A percentile compares a stretch with the other conserved stretches of the same genome.
These are phyloP conservation scores for Irpex lacteus DNA, from an alignment of 1,284 basidiomycete species.

Conservation along the genomic window DNA sequence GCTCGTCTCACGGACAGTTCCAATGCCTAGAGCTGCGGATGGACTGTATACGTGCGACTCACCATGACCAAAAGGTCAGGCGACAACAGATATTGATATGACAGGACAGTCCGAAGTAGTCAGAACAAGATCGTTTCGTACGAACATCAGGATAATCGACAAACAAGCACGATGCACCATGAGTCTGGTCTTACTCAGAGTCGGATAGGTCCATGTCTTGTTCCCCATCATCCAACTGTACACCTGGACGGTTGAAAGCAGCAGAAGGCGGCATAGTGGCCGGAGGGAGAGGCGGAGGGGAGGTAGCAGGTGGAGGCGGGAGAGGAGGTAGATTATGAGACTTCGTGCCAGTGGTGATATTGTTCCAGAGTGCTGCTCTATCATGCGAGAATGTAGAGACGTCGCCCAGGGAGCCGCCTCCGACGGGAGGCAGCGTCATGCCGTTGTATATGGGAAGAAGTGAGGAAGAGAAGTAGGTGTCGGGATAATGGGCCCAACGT, in stretches of 20 bases:
- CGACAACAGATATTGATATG: no score
- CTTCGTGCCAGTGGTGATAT: slow-evolving; percentile 17
- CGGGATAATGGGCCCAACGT: slow-evolving; percentile 65
- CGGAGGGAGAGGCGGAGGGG: slow-evolving; percentile 17
- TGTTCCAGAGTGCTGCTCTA: slow-evolving; percentile 3
- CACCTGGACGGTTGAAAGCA: not conserved
- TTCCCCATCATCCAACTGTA: slow-evolving; percentile 13
- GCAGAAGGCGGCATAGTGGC: slow-evolving; percentile 13
- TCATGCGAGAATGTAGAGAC: slow-evolving; percentile 24
- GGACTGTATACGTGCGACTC: no score
- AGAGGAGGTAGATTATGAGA: slow-evolving; percentile 11
- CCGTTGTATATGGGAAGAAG: slow-evolving; percentile 55
- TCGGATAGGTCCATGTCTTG: slow-evolving; percentile 33
- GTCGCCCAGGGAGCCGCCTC: slow-evolving; percentile 21
- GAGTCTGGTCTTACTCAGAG: slow-evolving; percentile 9
- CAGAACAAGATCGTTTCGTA: no score
- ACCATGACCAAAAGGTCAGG: no score
- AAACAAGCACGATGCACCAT: no score
- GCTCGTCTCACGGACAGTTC: no score
- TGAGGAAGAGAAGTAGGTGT: slow-evolving; percentile 54
- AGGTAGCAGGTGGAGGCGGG: slow-evolving; percentile 7
- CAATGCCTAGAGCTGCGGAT: no score
- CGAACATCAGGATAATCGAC: no score
- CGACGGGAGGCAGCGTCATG: slow-evolving; percentile 34
- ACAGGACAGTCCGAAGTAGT: no score